These are phyloP conservation scores for Solanum ahanhuiri DNA, from an alignment of 257 asterid species.

Conservation along the genomic window DNA sequence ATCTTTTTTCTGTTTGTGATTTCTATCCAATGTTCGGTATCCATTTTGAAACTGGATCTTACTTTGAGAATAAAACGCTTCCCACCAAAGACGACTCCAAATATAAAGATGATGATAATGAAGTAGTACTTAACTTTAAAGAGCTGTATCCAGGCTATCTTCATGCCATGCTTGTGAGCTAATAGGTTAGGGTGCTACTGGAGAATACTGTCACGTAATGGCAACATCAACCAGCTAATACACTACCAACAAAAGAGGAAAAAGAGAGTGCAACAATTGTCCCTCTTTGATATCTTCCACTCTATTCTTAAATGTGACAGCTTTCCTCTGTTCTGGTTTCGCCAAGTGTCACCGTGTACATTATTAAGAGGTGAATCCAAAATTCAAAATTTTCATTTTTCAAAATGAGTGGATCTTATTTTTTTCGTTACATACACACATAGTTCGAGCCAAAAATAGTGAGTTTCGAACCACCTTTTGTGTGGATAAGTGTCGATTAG, in stretches of 20 bases:
- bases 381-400: background rate
- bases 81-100: background rate
- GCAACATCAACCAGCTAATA: conserved; percentile 4
- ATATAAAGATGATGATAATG: background rate
- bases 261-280: background rate
- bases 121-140: background rate
- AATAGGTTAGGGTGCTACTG: background rate
- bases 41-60: background rate
- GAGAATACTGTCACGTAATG: background rate
- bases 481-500: background rate
- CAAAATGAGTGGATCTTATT: background rate
- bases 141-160: background rate
- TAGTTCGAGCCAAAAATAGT: background rate
- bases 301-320: background rate
- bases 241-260: background rate
- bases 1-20: background rate
- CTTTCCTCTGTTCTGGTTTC: background rate
- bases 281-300: background rate
- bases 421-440: background rate
- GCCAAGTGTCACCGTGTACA: background rate
- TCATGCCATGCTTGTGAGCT: conserved; percentile 2
- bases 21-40: background rate
- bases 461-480: background rate
- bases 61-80: background rate
- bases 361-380: background rate